Evolutionary conservation across 495 filamentous ascomycete genomes (phyloP).

Genomic region (Penicillium desertorum): DNA sequence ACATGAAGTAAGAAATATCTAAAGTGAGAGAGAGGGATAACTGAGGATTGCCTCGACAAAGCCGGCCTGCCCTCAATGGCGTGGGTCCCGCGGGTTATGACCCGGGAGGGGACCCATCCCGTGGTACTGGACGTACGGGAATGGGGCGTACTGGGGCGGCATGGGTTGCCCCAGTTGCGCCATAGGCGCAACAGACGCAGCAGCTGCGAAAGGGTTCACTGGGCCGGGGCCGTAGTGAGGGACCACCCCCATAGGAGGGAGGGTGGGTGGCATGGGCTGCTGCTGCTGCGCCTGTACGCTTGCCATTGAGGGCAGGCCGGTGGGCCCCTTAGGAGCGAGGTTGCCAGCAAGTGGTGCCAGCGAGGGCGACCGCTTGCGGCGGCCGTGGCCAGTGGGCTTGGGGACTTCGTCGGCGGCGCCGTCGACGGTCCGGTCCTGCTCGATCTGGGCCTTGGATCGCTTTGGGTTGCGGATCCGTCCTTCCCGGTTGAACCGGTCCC

Average conservation of each 20-base stretch:
- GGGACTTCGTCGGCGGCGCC: constrained; percentile 27
- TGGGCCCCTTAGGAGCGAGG: constrained; percentile 28
- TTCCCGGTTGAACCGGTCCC: constrained; percentile 46
- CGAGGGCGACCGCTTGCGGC: constrained; percentile 26
- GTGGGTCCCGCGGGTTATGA: constrained; percentile 13
- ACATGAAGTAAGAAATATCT: background rate
- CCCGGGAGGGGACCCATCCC: constrained; percentile 16
- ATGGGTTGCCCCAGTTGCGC: constrained; percentile 24
- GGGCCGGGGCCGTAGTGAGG: constrained; percentile 17
- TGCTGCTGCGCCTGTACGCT: constrained; percentile 17
- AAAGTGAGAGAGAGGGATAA: constrained; percentile 3
- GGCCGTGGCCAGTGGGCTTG: constrained; percentile 28
- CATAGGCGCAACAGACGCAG: constrained; percentile 19
- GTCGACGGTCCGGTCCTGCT: constrained; percentile 38
- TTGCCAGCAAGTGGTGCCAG: constrained; percentile 26
- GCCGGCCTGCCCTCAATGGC: constrained; percentile 11
- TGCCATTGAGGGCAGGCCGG: constrained; percentile 22
- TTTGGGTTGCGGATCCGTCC: constrained; percentile 48
- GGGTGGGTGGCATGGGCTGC: constrained; percentile 18
- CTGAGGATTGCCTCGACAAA: constrained; percentile 1
- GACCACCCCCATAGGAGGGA: constrained; percentile 24
- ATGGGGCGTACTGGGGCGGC: constrained; percentile 28
- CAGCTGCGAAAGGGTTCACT: constrained; percentile 19
- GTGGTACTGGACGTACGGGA: constrained; percentile 26
- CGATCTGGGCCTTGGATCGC: constrained; percentile 49